Evolutionary conservation across 2,329 filamentous ascomycete species (phyloP).

Genomic region (Tolypocladium endophyticum): DNA sequence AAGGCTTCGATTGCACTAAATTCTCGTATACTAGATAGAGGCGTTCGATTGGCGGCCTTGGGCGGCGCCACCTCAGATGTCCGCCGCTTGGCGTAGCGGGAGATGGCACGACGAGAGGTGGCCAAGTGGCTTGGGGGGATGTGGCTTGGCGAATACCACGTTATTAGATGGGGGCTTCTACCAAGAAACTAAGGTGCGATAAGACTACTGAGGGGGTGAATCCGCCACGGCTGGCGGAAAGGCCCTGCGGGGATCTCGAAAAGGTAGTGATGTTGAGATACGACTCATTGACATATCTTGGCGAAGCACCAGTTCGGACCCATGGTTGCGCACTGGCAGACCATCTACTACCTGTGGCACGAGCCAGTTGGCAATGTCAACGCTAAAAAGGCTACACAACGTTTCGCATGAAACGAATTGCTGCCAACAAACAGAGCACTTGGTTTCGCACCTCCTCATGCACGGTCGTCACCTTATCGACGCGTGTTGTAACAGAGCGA

Average conservation of each 20-base stretch:
- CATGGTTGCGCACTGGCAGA: neutral
- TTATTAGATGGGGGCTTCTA: neutral
- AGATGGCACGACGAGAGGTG: neutral
- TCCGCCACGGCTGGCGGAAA: neutral
- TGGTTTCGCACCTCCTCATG: neutral
- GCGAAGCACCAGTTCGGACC: neutral
- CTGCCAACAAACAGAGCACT: neutral
- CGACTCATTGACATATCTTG: neutral
- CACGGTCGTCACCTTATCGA: neutral
- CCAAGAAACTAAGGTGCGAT: neutral
- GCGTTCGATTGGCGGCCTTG: neutral
- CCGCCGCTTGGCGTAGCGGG: neutral
- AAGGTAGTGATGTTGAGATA: neutral
- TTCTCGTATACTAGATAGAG: neutral
- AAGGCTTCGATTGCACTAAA: too few relatives aligned
- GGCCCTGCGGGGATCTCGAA: neutral
- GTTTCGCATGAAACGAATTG: neutral
- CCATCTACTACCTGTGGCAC: neutral
- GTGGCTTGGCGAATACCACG: neutral
- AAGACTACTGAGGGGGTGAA: neutral
- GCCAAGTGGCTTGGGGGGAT: too few relatives aligned
- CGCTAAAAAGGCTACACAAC: neutral
- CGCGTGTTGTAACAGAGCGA: neutral
- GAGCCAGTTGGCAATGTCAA: neutral
- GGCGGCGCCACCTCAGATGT: neutral